Evolutionary conservation across 805 yeast genomes (phyloP), one percentile per base, ranked within the genome.

Genomic region (Pichia sporocuriosa): DNA sequence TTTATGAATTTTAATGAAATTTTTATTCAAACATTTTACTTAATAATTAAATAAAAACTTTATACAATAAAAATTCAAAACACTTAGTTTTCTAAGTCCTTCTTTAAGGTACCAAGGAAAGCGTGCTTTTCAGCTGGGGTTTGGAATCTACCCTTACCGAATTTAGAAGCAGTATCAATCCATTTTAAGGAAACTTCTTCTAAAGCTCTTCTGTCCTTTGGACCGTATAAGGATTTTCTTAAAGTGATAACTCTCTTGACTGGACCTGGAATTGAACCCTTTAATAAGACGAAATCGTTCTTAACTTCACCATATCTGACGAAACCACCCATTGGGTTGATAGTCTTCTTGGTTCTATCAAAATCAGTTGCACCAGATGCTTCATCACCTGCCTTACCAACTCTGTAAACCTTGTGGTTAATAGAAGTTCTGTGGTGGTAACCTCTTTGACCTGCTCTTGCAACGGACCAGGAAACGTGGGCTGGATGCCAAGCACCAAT

Each of bases 91-190:
- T 51, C 75, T 69, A 86, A 80, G 74, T 89, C 97, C 83, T 86
- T 89, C 95, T 93, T 93, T 72, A 93, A 84, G 68, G 98, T 90
- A 79, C 99, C 99, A 79, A 89, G 66, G 90, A 93, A 93, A 69
- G 98, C 95, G 69, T 83, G 88, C 89, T 94, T 94, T 82, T 93
- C 99, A 72, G 97, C 97, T 65, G 97, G 95, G 67, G 99, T 93
- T 80, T 93, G 99, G 97, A 93, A 93, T 84, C 98, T 93, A 81
- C 98, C 98, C 87, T 93, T 94, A 84, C 99, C 99, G 89, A 93
- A 93, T 77, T 90, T 89, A 67, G 98, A 93, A 69, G 99, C 96
- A 65, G 99, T 93, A 74, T 93, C 99, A 70, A 93, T 93, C 98
- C 97, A 93, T 78, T 93, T 93, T 75, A 93, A 85, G 81, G 75